Evolutionary conservation across 345 rosid genomes (phyloP).

Genomic region (Salix koriyanagi): DNA sequence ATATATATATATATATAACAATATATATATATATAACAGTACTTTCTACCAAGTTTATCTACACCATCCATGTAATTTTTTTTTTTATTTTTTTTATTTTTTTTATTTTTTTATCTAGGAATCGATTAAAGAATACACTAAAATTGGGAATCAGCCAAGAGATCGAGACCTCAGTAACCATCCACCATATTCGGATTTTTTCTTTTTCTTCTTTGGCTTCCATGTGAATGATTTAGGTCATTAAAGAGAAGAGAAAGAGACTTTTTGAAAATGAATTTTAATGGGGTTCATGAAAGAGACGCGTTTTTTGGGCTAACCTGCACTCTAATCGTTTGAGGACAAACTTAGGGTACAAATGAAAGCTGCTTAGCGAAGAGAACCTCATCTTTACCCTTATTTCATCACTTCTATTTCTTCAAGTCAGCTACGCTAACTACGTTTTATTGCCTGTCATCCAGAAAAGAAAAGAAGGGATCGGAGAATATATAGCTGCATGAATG

Average conservation of each 20-base stretch:
- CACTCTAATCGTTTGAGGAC: neutral
- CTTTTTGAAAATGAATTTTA: conserved; percentile 18
- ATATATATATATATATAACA: neutral
- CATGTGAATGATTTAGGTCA: conserved; percentile 13
- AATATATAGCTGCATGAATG: neutral
- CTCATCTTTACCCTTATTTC: neutral
- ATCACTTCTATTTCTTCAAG: neutral
- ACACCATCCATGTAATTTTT: neutral
- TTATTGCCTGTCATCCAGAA: neutral
- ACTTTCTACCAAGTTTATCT: neutral
- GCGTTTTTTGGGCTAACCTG: neutral
- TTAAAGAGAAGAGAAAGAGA: conserved; percentile 13
- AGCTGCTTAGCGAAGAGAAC: neutral
- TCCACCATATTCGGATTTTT: neutral
- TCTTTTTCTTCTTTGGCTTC: neutral
- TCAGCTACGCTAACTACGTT: neutral
- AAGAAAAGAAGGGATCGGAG: neutral
- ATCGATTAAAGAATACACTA: conserved; percentile 22
- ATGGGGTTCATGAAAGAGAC: conserved; percentile 15
- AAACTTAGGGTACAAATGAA: neutral
- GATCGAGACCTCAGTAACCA: conserved; percentile 35
- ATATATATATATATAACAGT: neutral
- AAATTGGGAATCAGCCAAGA: conserved; percentile 29
- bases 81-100: neutral
- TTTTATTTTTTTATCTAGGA: neutral